A percentile compares a stretch with the other conserved stretches of the same genome.
Conservation (phyloP, 306 rosid genomes). For the Purshia tridentata region DNA sequence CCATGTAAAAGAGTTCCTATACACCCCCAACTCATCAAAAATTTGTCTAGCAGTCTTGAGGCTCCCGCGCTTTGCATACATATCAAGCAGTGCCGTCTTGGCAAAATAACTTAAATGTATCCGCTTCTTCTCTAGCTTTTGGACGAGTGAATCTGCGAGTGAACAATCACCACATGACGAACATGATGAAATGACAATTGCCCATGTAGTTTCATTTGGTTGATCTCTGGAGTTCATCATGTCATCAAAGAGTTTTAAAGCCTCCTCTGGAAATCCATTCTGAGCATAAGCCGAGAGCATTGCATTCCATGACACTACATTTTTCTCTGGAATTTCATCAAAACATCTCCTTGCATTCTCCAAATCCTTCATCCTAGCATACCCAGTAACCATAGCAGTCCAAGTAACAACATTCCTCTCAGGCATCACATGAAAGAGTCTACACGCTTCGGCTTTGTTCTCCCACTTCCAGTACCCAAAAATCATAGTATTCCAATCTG, state of each 20-base stretch:
- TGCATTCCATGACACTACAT: slow-evolving; percentile 75
- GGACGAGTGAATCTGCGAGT: slow-evolving; percentile 41
- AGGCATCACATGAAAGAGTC: slow-evolving; percentile 41
- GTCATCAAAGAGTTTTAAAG: slow-evolving; percentile 50
- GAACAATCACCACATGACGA: slow-evolving; percentile 41
- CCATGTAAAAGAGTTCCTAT: slow-evolving; percentile 51
- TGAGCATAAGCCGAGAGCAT: slow-evolving; percentile 70
- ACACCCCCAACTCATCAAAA: slow-evolving; percentile 46
- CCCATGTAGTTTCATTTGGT: slow-evolving; percentile 64
- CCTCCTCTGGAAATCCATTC: slow-evolving; percentile 45
- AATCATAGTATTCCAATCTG: slow-evolving; percentile 68
- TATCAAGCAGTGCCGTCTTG: slow-evolving; percentile 62
- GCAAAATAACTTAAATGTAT: slow-evolving; percentile 49
- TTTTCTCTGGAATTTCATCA: slow-evolving; percentile 53
- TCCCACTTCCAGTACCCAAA: slow-evolving; percentile 61
- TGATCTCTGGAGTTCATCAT: slow-evolving; percentile 42
- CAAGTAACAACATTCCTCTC: slow-evolving; percentile 49
- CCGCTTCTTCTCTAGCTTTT: slow-evolving; percentile 31
- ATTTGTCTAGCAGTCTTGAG: slow-evolving; percentile 47
- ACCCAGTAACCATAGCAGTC: slow-evolving; percentile 69
- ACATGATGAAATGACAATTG: slow-evolving; percentile 49
- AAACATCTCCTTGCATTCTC: slow-evolving; percentile 52
- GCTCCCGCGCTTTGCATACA: slow-evolving; percentile 63
- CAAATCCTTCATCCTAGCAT: slow-evolving; percentile 46
- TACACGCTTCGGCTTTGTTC: slow-evolving; percentile 49